Percentiles rank a stretch among this genome's conserved stretches.
Evolutionary conservation across 768 basidiomycete species (phyloP).

Genomic region (Leccinum broughii): DNA sequence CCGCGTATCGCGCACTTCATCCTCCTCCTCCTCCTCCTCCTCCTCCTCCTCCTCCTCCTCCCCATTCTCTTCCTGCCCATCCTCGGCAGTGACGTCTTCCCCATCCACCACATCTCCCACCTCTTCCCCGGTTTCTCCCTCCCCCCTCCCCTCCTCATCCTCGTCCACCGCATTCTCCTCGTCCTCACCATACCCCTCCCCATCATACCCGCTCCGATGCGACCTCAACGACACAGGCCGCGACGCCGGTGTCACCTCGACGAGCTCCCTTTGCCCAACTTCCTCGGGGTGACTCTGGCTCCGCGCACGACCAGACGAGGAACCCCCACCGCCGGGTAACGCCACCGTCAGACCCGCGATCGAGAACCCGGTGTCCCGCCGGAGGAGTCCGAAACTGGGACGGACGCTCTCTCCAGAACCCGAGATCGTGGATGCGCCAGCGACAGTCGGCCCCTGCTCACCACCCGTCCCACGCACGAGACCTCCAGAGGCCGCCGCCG

Average conservation of each 20-base stretch:
- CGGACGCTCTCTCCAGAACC: conserved; percentile 26
- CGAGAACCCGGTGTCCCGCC: conserved; percentile 79
- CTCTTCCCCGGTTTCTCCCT: conserved; percentile 19
- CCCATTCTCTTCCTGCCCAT: no score
- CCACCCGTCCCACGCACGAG: no score
- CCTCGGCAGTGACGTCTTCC: no score
- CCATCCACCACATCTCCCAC: conserved; percentile 28
- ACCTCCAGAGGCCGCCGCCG: no score
- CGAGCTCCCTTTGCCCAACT: conserved; percentile 49
- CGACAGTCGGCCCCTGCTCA: no score
- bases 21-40: no score
- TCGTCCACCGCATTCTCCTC: conserved; percentile 18
- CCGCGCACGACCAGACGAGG: conserved; percentile 6
- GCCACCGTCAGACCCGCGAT: conserved; percentile 74
- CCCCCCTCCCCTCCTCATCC: not conserved
- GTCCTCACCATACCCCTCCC: conserved; percentile 17
- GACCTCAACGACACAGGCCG: conserved; percentile 48
- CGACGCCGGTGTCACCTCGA: conserved; percentile 51
- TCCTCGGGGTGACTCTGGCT: conserved; percentile 26
- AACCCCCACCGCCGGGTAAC: conserved; percentile 44
- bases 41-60: no score
- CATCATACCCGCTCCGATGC: conserved; percentile 10
- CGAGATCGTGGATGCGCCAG: not conserved
- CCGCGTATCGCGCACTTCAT: conserved; percentile 51
- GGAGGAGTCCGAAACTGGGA: conserved; percentile 65